Conservation (phyloP, 2,329 filamentous ascomycete species). For the Epichloe elymi region DNA sequence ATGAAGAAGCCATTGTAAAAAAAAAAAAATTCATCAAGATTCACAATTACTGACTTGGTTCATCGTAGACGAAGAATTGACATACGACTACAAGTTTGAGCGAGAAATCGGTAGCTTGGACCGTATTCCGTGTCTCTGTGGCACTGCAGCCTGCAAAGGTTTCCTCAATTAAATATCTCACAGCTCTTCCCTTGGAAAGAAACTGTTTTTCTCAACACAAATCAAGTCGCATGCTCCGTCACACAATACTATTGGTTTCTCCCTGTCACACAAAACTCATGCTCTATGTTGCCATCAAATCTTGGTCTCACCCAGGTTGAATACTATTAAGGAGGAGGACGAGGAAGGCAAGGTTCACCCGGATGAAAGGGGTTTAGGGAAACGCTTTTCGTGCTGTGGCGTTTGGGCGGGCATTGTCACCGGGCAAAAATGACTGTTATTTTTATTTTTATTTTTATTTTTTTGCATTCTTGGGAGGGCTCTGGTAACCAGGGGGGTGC, state of each 20-base stretch:
- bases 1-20: not conserved
- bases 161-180: slow-evolving; percentile 72
- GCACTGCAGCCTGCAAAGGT: slow-evolving; percentile 91
- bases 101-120: slow-evolving; percentile 89
- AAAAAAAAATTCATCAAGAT: no score
- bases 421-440: not conserved
- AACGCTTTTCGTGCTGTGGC: not conserved
- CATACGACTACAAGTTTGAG: slow-evolving; percentile 99
- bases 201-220: not conserved
- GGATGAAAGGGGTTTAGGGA: no score
- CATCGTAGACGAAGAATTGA: slow-evolving; percentile 82
- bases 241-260: not conserved
- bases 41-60: slow-evolving; percentile 11
- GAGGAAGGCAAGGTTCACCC: not conserved
- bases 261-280: not conserved
- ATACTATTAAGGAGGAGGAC: not conserved
- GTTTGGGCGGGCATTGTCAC: slow-evolving; percentile 6
- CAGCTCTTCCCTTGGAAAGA: not conserved
- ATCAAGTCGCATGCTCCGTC: not conserved
- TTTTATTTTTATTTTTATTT: not conserved
- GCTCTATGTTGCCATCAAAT: not conserved
- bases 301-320: not conserved
- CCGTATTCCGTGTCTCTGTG: slow-evolving; percentile 93
- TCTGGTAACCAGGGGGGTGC: not conserved
- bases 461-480: not conserved